Conservation (phyloP, 331 rosid genomes). For the Pyrus hybrid region DNA sequence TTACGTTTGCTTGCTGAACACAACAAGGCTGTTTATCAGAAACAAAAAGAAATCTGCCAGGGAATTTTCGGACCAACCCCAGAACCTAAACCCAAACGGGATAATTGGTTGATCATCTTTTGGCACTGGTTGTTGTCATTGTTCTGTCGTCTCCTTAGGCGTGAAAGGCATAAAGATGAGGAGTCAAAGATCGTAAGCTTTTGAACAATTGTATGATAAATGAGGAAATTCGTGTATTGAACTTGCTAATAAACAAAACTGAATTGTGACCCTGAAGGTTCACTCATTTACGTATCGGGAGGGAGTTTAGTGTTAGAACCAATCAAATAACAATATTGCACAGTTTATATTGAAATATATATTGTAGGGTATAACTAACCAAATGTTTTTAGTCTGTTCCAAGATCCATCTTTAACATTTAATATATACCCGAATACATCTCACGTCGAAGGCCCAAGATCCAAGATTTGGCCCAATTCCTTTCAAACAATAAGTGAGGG, state of each 20-base stretch:
- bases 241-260: not conserved
- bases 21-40: slow-evolving; percentile 80
- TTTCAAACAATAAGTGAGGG: too few species aligned
- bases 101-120: slow-evolving; percentile 32
- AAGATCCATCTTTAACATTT: too few species aligned
- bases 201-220: slow-evolving; percentile 6
- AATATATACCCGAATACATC: too few species aligned
- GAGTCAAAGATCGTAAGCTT: slow-evolving; percentile 15
- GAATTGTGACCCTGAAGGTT: not conserved
- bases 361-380: too few species aligned
- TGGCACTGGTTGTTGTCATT: slow-evolving; percentile 68
- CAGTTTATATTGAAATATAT: too few species aligned
- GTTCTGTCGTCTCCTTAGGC: slow-evolving; percentile 42
- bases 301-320: too few species aligned
- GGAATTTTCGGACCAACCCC: slow-evolving; percentile 87
- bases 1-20: slow-evolving; percentile 70
- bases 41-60: slow-evolving; percentile 87
- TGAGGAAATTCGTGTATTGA: not conserved
- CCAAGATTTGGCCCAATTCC: too few species aligned
- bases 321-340: too few species aligned
- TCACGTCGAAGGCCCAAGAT: too few species aligned
- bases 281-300: not conserved
- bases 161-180: slow-evolving; percentile 42
- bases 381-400: too few species aligned
- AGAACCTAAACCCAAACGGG: slow-evolving; percentile 46